Evolutionary conservation across 441 rosid genomes (phyloP).

Genomic region (Eruca vesicaria): DNA sequence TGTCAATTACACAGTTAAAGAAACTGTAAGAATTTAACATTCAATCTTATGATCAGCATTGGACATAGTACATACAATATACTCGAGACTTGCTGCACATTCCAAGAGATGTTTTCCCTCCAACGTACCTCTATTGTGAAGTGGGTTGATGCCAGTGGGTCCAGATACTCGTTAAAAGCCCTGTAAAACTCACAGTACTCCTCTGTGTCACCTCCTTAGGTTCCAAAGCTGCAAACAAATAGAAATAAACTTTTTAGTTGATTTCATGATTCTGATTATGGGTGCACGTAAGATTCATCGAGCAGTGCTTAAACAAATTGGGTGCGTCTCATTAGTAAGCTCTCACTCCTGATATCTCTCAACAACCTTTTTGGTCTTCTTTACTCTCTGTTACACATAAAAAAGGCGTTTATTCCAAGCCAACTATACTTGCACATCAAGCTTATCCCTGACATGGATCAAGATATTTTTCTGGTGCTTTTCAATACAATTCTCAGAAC

Average conservation of each 20-base stretch:
- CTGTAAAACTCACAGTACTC: conserved; percentile 90
- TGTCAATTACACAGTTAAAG: background rate
- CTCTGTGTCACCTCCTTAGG: conserved; percentile 81
- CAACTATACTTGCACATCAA: background rate
- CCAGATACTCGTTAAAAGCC: conserved; percentile 84
- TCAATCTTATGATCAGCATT: too few species aligned
- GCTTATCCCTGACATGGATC: background rate
- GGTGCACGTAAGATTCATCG: background rate
- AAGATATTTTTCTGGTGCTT: background rate
- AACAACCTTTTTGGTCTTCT: conserved; percentile 40
- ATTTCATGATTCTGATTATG: background rate
- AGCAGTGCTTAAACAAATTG: conserved; percentile 51
- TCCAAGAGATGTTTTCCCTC: too few species aligned
- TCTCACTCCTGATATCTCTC: conserved; percentile 98
- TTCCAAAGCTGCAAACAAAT: conserved; percentile 69
- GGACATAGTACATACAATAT: background rate
- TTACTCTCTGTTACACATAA: background rate
- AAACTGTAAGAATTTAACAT: background rate
- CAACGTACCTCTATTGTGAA: conserved; percentile 58
- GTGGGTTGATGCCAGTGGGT: conserved; percentile 91
- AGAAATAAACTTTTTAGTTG: background rate
- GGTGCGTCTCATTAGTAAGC: conserved; percentile 28
- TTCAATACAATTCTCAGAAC: background rate
- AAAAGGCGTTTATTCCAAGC: background rate
- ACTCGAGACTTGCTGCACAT: too few species aligned